Conservation (phyloP, 1,284 basidiomycete genomes). For the Abortiporus biennis region DNA sequence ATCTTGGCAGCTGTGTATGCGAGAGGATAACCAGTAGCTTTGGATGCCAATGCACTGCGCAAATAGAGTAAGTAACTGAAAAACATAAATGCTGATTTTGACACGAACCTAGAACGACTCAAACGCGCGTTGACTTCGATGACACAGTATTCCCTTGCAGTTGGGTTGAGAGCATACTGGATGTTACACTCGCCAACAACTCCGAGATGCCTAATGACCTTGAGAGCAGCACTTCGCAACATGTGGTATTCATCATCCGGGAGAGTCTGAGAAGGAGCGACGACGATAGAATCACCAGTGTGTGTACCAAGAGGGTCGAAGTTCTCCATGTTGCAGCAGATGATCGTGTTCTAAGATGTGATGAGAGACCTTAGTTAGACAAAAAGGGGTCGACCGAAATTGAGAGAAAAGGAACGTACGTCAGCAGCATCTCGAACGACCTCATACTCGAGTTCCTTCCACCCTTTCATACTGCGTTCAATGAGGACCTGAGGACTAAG, state of each 20-base stretch:
- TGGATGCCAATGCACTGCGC: constrained; percentile 83
- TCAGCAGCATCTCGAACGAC: constrained; percentile 97
- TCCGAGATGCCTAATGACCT: constrained; percentile 84
- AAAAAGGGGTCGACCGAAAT: constrained; percentile 5
- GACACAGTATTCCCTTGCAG: constrained; percentile 92
- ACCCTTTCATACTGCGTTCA: constrained; percentile 98
- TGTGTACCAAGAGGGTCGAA: constrained; percentile 99
- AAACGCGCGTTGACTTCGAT: constrained; percentile 95
- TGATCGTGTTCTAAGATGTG: constrained; percentile 73
- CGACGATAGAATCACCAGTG: constrained; percentile 99
- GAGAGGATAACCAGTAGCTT: constrained; percentile 98
- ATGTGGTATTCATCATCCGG: constrained; percentile 99
- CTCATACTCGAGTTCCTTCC: constrained; percentile 99
- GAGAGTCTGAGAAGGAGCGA: constrained; percentile 96
- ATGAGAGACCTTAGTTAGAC: background rate
- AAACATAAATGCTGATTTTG: background rate
- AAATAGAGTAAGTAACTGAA: constrained; percentile 36
- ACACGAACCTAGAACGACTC: constrained; percentile 32
- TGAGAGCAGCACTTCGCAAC: constrained; percentile 96
- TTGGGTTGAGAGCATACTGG: constrained; percentile 96
- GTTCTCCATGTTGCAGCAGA: constrained; percentile 98
- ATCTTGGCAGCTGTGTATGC: constrained; percentile 99
- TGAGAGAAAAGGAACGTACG: constrained; percentile 37
- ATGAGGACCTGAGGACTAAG: constrained; percentile 95
- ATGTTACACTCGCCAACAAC: constrained; percentile 99